Evolutionary conservation across 1,139 yeast species (phyloP).

Genomic region (Geotrichum citri-aurantii): DNA sequence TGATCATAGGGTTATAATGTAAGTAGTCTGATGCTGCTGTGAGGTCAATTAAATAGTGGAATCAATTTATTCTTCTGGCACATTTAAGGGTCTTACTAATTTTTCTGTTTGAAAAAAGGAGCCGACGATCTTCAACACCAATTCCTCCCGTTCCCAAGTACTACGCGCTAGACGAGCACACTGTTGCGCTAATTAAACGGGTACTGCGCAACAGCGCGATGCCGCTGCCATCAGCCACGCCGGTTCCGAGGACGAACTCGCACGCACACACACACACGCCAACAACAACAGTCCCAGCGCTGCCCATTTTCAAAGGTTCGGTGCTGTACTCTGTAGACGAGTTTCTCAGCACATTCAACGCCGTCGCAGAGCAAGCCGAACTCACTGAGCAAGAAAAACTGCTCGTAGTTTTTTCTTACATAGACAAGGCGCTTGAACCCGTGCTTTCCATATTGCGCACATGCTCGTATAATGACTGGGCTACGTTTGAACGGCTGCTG

Average conservation of each 20-base stretch:
- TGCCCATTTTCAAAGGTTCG: conserved; percentile 12
- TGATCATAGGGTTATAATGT: not conserved
- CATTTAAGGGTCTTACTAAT: not conserved
- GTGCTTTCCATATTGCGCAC: conserved; percentile 15
- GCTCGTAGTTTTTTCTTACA: conserved; percentile 7
- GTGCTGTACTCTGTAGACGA: conserved; percentile 9
- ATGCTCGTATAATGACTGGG: conserved; percentile 14
- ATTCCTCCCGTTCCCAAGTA: conserved; percentile 7
- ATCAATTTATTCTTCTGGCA: not conserved
- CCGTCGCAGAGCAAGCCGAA: conserved; percentile 3
- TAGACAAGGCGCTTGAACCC: conserved; percentile 7
- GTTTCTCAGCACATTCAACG: conserved; percentile 9
- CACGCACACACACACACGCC: too few species aligned
- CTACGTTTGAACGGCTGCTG: conserved; percentile 13
- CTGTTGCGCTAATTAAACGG: conserved; percentile 8
- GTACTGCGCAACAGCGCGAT: conserved; percentile 12
- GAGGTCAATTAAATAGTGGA: not conserved
- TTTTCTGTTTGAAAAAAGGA: not conserved
- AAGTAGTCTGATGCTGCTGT: not conserved
- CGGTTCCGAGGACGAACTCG: not conserved
- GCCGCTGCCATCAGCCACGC: conserved; percentile 5
- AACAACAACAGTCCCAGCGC: not conserved
- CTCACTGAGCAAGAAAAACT: conserved; percentile 14
- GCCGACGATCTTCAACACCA: not conserved
- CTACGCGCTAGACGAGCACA: conserved; percentile 16